A percentile compares a stretch with the other conserved stretches of the same genome.
Evolutionary conservation across 345 rosid species (phyloP).

Genomic region (Populus tremula): DNA sequence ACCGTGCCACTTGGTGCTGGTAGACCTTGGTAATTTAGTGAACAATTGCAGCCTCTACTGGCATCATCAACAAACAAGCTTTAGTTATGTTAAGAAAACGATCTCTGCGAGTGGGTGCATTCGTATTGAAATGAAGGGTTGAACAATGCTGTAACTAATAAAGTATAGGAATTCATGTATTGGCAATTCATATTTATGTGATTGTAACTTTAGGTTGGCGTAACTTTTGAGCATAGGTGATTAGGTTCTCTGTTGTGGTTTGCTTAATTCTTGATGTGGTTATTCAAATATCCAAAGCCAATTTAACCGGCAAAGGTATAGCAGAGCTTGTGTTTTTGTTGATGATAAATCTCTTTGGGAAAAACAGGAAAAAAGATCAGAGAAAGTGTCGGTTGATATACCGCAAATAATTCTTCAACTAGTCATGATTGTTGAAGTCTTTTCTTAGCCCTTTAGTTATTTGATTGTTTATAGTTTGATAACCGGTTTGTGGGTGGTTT

Average conservation of each 20-base stretch:
- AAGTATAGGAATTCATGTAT: not conserved
- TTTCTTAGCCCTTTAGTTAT: too few relatives aligned
- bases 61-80: not conserved
- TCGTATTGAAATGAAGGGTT: not conserved
- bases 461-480: too few relatives aligned
- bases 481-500: too few relatives aligned
- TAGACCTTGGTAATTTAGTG: constrained; percentile 49
- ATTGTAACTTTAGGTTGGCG: not conserved
- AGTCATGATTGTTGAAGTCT: too few relatives aligned
- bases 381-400: too few relatives aligned
- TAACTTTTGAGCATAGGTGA: not conserved
- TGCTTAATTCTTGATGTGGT: not conserved
- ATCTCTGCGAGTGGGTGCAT: not conserved
- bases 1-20: constrained; percentile 63
- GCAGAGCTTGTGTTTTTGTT: too few relatives aligned
- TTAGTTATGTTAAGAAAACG: not conserved
- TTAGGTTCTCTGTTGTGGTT: not conserved
- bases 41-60: not conserved
- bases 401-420: too few relatives aligned
- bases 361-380: too few relatives aligned
- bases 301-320: too few relatives aligned
- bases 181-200: not conserved
- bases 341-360: too few relatives aligned
- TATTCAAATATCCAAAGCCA: not conserved
- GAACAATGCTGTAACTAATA: not conserved